Conservation (phyloP, 2,329 filamentous ascomycete genomes). For the Aspergillus awamori region DNA sequence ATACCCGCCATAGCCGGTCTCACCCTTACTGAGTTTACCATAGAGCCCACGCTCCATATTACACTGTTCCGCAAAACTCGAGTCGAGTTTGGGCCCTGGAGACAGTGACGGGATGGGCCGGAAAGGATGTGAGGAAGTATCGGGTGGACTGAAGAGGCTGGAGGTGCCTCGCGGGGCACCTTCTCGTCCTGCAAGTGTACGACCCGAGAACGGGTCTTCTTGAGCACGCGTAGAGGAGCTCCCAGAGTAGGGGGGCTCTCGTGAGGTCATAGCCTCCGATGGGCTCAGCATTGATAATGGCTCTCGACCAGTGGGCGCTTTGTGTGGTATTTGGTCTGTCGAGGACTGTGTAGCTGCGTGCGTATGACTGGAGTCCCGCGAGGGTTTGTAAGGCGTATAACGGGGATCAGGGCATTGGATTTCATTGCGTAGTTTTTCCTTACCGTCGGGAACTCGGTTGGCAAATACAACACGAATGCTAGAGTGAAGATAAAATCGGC, state of each 20-base stretch:
- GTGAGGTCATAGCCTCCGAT: not conserved
- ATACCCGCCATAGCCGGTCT: constrained; percentile 65
- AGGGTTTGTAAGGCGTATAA: constrained; percentile 80
- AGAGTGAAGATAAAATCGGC: constrained; percentile 87
- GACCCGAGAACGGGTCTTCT: not conserved
- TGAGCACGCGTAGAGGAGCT: constrained; percentile 12
- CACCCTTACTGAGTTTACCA: constrained; percentile 69
- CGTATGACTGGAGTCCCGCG: constrained; percentile 45
- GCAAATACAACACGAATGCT: constrained; percentile 93
- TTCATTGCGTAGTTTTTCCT: constrained; percentile 89
- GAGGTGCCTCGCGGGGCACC: not conserved
- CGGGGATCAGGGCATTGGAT: constrained; percentile 84
- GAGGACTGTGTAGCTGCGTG: constrained; percentile 55
- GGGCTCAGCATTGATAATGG: constrained; percentile 8
- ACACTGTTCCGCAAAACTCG: constrained; percentile 33
- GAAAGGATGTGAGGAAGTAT: constrained; percentile 22
- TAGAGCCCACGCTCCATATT: constrained; percentile 51
- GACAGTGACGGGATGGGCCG: constrained; percentile 23
- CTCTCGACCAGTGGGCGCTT: constrained; percentile 58
- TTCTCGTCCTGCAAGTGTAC: not conserved
- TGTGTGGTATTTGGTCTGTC: constrained; percentile 62
- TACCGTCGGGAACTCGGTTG: constrained; percentile 92
- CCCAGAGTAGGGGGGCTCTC: constrained; percentile 12
- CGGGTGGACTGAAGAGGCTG: not conserved
- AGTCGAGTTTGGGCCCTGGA: constrained; percentile 28